These are phyloP conservation scores for Elaphomyces granulatus DNA, from an alignment of 495 filamentous ascomycete species.

Conservation along the genomic window DNA sequence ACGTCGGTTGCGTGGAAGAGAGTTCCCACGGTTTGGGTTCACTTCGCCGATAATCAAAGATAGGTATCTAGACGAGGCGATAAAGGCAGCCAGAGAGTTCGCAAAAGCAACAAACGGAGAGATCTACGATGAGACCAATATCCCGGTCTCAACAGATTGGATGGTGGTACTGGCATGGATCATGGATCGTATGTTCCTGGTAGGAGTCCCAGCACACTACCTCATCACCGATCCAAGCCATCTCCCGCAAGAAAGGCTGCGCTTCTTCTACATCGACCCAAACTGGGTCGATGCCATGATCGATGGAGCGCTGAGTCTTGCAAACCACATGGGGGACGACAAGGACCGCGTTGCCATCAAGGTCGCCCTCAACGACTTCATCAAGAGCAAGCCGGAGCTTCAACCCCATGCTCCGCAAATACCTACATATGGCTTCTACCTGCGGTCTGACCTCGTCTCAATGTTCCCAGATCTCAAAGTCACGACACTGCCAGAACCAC, in stretches of 20 bases:
- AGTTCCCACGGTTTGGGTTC: neutral
- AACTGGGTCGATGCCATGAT: slow-evolving; percentile 31
- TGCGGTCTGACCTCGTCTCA: slow-evolving; percentile 12
- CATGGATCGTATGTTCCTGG: slow-evolving; percentile 21
- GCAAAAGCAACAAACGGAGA: slow-evolving; percentile 3
- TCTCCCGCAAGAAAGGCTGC: slow-evolving; percentile 26
- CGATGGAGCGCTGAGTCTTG: slow-evolving; percentile 32
- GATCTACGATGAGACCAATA: slow-evolving; percentile 19
- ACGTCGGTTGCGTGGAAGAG: no score
- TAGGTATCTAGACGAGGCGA: slow-evolving; percentile 59
- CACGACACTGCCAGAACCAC: neutral
- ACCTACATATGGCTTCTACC: slow-evolving; percentile 18
- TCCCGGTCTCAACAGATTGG: slow-evolving; percentile 17
- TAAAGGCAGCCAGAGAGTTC: slow-evolving; percentile 37
- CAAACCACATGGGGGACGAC: slow-evolving; percentile 24
- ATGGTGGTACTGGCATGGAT: slow-evolving; percentile 22
- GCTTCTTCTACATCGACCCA: slow-evolving; percentile 34
- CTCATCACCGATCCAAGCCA: slow-evolving; percentile 24
- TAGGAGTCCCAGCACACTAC: slow-evolving; percentile 24
- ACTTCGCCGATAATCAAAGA: slow-evolving; percentile 1
- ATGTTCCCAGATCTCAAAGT: slow-evolving; percentile 18
- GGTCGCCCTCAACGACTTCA: slow-evolving; percentile 15
- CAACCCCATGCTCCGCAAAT: slow-evolving; percentile 7
- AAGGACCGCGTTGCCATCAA: slow-evolving; percentile 19
- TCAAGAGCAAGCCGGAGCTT: neutral